These are phyloP conservation scores for Psidium friedrichsthalianum DNA, from an alignment of 345 rosid genomes.

Conservation along the genomic window DNA sequence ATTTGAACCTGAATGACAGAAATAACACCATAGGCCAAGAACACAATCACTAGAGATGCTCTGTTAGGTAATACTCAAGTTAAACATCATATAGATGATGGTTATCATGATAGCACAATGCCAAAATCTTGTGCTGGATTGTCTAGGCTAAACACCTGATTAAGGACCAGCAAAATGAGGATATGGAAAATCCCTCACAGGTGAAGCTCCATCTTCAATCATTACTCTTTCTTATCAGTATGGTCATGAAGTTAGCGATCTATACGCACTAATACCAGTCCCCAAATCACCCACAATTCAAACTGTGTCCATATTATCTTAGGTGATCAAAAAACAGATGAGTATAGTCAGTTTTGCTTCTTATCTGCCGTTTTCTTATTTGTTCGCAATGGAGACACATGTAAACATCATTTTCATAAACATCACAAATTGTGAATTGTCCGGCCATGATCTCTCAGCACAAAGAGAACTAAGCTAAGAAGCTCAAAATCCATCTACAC, in stretches of 20 bases:
- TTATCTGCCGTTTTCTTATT: neutral
- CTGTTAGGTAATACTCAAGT: neutral
- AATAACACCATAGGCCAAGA: neutral
- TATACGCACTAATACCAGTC: neutral
- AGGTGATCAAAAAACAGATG: neutral
- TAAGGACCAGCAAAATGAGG: neutral
- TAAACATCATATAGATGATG: neutral
- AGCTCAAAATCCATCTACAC: neutral
- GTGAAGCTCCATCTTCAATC: neutral
- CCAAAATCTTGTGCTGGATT: neutral
- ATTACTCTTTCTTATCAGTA: neutral
- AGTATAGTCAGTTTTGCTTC: neutral
- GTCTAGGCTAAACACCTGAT: neutral
- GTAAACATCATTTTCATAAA: neutral
- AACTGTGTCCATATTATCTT: neutral
- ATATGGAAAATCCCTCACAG: neutral
- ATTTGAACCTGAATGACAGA: constrained; percentile 31
- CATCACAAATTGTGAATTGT: neutral
- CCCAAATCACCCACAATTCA: neutral
- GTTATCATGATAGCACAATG: neutral
- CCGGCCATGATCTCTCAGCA: neutral
- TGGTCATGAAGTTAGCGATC: neutral
- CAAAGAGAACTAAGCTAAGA: neutral
- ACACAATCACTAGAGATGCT: neutral
- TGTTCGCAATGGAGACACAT: neutral